These are phyloP conservation scores for Annona cherimola DNA, from an alignment of 164 flowering plant genomes.

Conservation along the genomic window DNA sequence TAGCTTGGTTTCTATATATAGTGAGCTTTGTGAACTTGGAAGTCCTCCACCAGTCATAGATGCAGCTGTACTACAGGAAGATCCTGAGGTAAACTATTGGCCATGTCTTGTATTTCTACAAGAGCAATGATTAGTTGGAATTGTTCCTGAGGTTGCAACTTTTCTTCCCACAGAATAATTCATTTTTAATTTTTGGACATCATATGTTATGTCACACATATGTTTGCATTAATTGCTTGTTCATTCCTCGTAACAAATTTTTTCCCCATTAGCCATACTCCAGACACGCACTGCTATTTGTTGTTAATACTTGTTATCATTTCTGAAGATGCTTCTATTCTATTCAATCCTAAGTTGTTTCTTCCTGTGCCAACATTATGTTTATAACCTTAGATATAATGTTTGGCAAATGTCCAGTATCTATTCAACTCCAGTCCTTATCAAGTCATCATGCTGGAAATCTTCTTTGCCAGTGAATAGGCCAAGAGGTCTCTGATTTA, in stretches of 20 bases:
- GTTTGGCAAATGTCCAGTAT: too few relatives aligned
- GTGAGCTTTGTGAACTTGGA: slow-evolving; percentile 68
- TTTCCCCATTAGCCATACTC: background rate
- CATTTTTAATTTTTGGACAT: background rate
- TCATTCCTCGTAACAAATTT: background rate
- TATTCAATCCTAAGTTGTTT: too few relatives aligned
- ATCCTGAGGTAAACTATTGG: slow-evolving; percentile 64
- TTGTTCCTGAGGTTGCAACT: background rate
- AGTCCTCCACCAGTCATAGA: slow-evolving; percentile 69
- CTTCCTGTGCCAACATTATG: too few relatives aligned
- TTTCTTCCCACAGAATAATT: background rate
- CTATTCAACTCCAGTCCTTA: too few relatives aligned
- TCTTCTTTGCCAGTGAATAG: too few relatives aligned
- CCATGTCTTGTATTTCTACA: background rate
- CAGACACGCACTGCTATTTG: background rate
- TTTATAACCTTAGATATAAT: too few relatives aligned
- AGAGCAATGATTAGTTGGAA: background rate
- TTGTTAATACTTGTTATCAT: background rate
- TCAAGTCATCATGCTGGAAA: too few relatives aligned
- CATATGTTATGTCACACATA: background rate
- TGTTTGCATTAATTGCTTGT: background rate
- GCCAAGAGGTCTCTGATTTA: too few relatives aligned
- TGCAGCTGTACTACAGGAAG: slow-evolving; percentile 63
- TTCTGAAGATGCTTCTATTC: too few relatives aligned
- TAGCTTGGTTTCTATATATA: slow-evolving; percentile 60